Evolutionary conservation across 2,329 filamentous ascomycete species (phyloP), one percentile per base, ranked within the genome.

Genomic region (Aspergillus eucalypticola): DNA sequence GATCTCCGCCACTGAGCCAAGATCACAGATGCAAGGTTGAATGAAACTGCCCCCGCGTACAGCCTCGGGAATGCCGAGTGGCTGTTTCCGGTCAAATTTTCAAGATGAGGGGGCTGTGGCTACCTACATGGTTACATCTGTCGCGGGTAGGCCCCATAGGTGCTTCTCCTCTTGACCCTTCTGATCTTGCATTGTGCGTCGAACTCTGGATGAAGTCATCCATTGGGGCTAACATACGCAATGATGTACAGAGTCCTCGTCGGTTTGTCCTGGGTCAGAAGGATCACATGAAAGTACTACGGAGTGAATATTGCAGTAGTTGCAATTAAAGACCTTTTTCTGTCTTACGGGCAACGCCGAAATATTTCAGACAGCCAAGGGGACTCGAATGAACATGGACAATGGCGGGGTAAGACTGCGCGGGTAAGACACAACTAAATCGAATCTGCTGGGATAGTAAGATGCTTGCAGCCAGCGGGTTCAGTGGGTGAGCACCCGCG

Each of bases 41-140:
- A 50, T 50, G 46, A 50, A 50, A 50, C 46, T 17, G 46, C n/a
- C 46, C 25, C 46, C 46, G 25, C 46, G 46, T 29, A 41, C 19
- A 27, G 41, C 23, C 53, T 55, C 53, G 53, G 53, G 42, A 44
- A 32, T 19, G 53, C 53, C 53, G 53, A 38, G 53, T 44, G 32
- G 53, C 53, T 55, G 53, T 46, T 55, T 55, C 25, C 53, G 29
- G 53, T 46, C 25, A 25, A 39, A 10, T 25, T 55, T 15, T 8
- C 39, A 55, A 46, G 17, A 41, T 44, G 41, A 55, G 25, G 53
- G 53, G 46, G n/a, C 46, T 2, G 46, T 50, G 46, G 46, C 46
- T 29, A 32, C 25, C 32, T n/a, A 50, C 15, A 29, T n/a, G 25
- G 46, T 29, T 50, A 27, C 46, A 50, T 17, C 5, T 29, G n/a